Evolutionary conservation across 2,329 filamentous ascomycete species (phyloP).

Genomic region (Aotearoamyces nothofagi): DNA sequence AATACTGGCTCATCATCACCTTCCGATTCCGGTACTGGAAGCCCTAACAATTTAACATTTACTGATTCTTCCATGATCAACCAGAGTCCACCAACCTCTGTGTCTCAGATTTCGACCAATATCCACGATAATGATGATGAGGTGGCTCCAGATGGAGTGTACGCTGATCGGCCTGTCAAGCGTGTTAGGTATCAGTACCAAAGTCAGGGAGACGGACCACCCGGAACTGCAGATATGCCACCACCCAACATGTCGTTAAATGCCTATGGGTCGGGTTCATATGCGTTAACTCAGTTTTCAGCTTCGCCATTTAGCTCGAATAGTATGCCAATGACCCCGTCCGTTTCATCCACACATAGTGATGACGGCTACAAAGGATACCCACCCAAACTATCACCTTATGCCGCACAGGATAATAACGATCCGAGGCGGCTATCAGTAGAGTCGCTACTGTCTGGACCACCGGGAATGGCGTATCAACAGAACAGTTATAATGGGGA

Average conservation of each 20-base stretch:
- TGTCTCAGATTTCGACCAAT: no score
- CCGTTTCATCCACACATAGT: slow-evolving; percentile 23
- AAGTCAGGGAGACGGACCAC: not conserved
- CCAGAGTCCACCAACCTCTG: no score
- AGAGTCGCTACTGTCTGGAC: slow-evolving; percentile 44
- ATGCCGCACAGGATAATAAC: slow-evolving; percentile 20
- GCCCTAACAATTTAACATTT: no score
- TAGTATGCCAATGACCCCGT: slow-evolving; percentile 23
- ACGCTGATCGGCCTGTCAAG: slow-evolving; percentile 10
- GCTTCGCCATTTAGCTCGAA: no score
- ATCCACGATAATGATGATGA: no score
- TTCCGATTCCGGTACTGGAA: no score
- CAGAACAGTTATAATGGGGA: slow-evolving; percentile 6
- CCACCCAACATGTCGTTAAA: slow-evolving; percentile 9
- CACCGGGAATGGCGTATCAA: slow-evolving; percentile 21
- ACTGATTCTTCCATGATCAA: no score
- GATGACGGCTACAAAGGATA: slow-evolving; percentile 26
- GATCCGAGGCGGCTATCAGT: slow-evolving; percentile 44
- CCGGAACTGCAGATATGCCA: slow-evolving; percentile 9
- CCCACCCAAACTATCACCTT: slow-evolving; percentile 11
- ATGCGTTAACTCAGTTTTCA: no score
- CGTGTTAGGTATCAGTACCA: slow-evolving; percentile 9
- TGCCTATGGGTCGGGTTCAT: no score
- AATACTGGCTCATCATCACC: slow-evolving; percentile 8
- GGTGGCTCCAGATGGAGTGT: no score